Percentiles rank a stretch among this genome's conserved stretches.
phyloP scores from a whole-genome alignment of 352 stramenopile genomes.

The Phytopythium chamaehyphon region DNA sequence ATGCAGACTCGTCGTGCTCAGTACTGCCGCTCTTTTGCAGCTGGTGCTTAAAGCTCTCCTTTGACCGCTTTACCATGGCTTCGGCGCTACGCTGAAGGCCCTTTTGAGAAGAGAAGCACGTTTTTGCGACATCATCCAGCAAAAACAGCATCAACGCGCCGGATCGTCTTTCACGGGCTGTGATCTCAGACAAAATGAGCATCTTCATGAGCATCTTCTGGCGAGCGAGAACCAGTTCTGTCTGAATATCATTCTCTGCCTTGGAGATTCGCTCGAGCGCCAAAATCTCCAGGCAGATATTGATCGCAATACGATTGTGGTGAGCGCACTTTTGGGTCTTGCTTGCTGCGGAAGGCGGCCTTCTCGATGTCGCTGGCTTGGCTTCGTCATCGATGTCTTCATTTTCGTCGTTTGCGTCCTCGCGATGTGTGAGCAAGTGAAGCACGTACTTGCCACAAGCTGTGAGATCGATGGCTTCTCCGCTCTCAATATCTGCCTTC shows the following conservation, averaged over 20 bases:
- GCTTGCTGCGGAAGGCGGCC: slow-evolving; percentile 4
- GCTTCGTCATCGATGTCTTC: slow-evolving; percentile 8
- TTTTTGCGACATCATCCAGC: slow-evolving; percentile 37
- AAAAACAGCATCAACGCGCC: slow-evolving; percentile 47
- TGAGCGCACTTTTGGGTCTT: slow-evolving; percentile 45
- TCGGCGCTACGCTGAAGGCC: slow-evolving; percentile 43
- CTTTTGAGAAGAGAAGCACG: slow-evolving; percentile 36
- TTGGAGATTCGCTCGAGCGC: slow-evolving; percentile 45
- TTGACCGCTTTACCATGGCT: slow-evolving; percentile 36
- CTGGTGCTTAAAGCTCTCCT: slow-evolving; percentile 30
- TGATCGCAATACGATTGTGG: slow-evolving; percentile 67
- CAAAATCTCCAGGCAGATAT: slow-evolving; percentile 67
- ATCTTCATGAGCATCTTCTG: slow-evolving; percentile 60
- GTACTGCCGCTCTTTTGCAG: slow-evolving; percentile 10
- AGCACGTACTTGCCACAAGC: slow-evolving; percentile 57
- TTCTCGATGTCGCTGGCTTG: slow-evolving; percentile 16
- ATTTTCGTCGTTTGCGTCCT: slow-evolving; percentile 15
- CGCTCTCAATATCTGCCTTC: slow-evolving; percentile 36
- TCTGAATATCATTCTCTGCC: slow-evolving; percentile 9
- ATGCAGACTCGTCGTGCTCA: slow-evolving; percentile 4
- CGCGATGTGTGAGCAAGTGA: slow-evolving; percentile 53
- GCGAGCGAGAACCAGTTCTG: slow-evolving; percentile 27
- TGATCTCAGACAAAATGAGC: slow-evolving; percentile 43
- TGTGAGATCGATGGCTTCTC: slow-evolving; percentile 35
- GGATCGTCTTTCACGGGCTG: slow-evolving; percentile 42